A percentile compares a stretch with the other conserved stretches of the same genome.
Conservation (phyloP, 148 eudicot species). For the Vaccinium macrocarpon region DNA sequence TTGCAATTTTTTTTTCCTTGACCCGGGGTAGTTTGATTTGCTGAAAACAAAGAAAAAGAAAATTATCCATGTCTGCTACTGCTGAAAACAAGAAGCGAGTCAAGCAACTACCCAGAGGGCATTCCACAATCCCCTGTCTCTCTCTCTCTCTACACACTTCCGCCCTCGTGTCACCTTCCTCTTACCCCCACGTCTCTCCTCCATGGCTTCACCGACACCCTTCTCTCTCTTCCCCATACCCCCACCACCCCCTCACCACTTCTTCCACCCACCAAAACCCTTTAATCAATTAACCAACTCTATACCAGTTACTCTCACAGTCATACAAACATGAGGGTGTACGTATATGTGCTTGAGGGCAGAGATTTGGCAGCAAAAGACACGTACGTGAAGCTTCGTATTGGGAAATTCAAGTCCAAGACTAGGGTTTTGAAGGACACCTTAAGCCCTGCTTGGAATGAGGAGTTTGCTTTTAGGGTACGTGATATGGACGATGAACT, state of each 20-base stretch:
- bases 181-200: conserved; percentile 40
- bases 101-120: not conserved
- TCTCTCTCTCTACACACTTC: not conserved
- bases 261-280: not conserved
- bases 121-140: not conserved
- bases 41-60: not conserved
- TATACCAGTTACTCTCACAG: not conserved
- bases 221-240: conserved; percentile 15
- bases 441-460: conserved; percentile 79
- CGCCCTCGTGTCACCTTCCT: conserved; percentile 47
- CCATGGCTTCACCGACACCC: conserved; percentile 19
- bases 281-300: not conserved
- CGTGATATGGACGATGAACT: conserved; percentile 65
- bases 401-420: conserved; percentile 71
- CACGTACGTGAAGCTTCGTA: conserved; percentile 63
- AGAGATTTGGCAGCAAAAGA: conserved; percentile 45
- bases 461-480: conserved; percentile 82
- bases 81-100: not conserved
- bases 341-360: conserved; percentile 67
- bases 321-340: conserved; percentile 52
- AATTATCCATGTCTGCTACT: not conserved
- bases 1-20: too few relatives aligned
- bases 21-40: too few relatives aligned
- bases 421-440: conserved; percentile 45
- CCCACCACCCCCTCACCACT: not conserved